Evolutionary conservation across 2,329 filamentous ascomycete species (phyloP).

Genomic region (Neonectria faginata): DNA sequence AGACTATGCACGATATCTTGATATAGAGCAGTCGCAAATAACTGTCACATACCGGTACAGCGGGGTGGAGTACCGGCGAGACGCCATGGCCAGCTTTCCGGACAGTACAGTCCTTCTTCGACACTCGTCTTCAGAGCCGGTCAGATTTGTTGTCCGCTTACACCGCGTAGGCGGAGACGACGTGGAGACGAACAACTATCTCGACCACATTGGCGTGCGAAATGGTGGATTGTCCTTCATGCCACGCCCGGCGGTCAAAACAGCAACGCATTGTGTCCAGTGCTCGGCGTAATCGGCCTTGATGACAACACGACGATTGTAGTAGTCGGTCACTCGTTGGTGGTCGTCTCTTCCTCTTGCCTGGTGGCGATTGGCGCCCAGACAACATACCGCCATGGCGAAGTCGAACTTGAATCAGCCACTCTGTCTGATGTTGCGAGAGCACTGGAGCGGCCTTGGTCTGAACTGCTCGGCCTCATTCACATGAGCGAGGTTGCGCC

Average conservation of each 20-base stretch:
- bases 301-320: conserved; percentile 11
- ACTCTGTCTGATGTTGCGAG: conserved; percentile 41
- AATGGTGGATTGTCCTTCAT: conserved; percentile 31
- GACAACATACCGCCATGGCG: conserved; percentile 37
- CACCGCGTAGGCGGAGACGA: conserved; percentile 38
- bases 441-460: conserved; percentile 37
- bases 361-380: conserved; percentile 39
- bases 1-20: conserved; percentile 54
- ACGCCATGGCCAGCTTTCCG: conserved; percentile 57
- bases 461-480: not conserved
- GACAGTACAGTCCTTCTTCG: conserved; percentile 51
- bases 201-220: conserved; percentile 38
- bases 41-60: conserved; percentile 53
- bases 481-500: not conserved
- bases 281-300: conserved; percentile 26
- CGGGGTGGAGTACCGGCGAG: conserved; percentile 48
- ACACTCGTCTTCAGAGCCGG: conserved; percentile 34
- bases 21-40: conserved; percentile 45
- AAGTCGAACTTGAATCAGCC: conserved; percentile 24
- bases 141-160: conserved; percentile 42
- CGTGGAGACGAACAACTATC: conserved; percentile 43
- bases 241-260: conserved; percentile 38
- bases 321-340: conserved; percentile 33
- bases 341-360: conserved; percentile 26
- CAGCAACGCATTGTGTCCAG: conserved; percentile 34